Conservation (phyloP, 805 yeast genomes). For the Scheffersomyces coipomensis region DNA sequence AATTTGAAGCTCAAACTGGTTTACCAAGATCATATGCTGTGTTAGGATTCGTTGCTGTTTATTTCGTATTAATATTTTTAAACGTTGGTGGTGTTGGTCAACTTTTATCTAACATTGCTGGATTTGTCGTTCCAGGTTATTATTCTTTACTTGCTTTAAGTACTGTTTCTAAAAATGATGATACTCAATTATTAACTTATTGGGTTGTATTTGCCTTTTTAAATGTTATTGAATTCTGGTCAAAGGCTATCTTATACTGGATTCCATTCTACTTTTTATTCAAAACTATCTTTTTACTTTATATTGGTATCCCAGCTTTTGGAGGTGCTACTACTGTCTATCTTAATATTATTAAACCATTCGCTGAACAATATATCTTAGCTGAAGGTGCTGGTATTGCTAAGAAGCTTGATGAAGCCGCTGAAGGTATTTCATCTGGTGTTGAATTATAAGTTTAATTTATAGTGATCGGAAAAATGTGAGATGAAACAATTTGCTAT, state of each 20-base stretch:
- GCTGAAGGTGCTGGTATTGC: conserved; percentile 19
- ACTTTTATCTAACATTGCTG: conserved; percentile 87
- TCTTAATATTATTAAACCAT: conserved; percentile 63
- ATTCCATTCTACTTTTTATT: conserved; percentile 94
- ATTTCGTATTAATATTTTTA: conserved; percentile 76
- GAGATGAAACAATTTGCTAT: no score
- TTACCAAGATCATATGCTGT: conserved; percentile 86
- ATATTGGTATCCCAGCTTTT: conserved; percentile 83
- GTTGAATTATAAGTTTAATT: conserved; percentile 17
- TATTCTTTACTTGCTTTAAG: conserved; percentile 81
- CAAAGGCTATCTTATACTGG: conserved; percentile 89
- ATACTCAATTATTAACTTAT: conserved; percentile 85
- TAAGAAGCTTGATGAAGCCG: conserved; percentile 47
- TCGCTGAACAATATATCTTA: conserved; percentile 31
- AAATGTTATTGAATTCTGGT: conserved; percentile 94
- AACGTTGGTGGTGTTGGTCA: conserved; percentile 96
- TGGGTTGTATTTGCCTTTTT: conserved; percentile 98
- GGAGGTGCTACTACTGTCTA: conserved; percentile 84
- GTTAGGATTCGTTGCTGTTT: conserved; percentile 59
- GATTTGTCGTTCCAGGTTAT: conserved; percentile 88
- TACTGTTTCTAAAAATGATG: conserved; percentile 69
- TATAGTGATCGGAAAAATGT: no score
- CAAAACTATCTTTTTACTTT: conserved; percentile 84
- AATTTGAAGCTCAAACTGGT: conserved; percentile 43
- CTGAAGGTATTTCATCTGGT: conserved; percentile 38